Evolutionary conservation across 2,329 filamentous ascomycete species (phyloP).

Genomic region (Exophiala spinifera): DNA sequence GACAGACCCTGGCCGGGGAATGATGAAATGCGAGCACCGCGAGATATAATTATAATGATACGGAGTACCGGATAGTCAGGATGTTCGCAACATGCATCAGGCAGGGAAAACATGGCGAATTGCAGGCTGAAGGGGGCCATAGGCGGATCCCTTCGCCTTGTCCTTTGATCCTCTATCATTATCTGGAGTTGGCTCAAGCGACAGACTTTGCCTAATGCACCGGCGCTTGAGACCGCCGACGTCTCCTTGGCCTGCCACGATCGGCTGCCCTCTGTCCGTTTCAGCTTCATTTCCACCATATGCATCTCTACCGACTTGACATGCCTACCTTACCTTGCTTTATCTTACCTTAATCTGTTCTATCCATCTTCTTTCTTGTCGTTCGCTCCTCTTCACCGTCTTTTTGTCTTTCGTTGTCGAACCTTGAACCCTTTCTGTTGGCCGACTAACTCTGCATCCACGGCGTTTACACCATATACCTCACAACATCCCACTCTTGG

Average conservation of each 20-base stretch:
- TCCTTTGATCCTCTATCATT: too few relatives aligned
- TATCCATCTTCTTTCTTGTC: conserved; percentile 1
- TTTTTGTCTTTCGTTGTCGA: conserved; percentile 16
- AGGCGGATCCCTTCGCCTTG: too few relatives aligned
- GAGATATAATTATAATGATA: neutral
- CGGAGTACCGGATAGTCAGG: neutral
- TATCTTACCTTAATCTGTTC: neutral
- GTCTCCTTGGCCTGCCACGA: neutral
- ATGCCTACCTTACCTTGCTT: neutral
- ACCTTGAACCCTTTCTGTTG: neutral
- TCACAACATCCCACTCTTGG: neutral
- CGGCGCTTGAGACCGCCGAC: neutral
- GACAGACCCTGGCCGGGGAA: neutral
- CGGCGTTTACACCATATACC: neutral
- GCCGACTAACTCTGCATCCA: neutral
- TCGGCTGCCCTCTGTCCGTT: neutral
- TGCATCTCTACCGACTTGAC: neutral
- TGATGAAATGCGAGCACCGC: neutral
- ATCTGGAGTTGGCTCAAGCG: too few relatives aligned
- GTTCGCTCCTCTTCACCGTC: conserved; percentile 4
- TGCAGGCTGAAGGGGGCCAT: neutral
- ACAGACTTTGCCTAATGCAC: neutral
- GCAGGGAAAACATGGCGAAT: neutral
- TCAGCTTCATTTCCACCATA: conserved; percentile 1
- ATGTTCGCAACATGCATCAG: neutral